Evolutionary conservation across 352 stramenopile species (phyloP), one percentile per base, ranked within the genome.

Genomic region (Phytophthora macrochlamydospora): DNA sequence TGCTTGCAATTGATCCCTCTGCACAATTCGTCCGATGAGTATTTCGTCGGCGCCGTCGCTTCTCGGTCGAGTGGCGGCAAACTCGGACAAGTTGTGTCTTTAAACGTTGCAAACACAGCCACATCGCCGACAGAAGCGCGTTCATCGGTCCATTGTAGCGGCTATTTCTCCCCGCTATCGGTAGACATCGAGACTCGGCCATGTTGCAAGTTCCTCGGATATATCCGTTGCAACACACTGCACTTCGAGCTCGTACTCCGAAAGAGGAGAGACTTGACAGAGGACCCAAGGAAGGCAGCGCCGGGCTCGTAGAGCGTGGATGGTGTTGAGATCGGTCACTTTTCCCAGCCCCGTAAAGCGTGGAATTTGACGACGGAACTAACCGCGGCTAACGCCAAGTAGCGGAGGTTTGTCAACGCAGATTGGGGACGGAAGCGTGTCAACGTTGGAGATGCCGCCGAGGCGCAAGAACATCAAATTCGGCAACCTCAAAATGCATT

Each of bases 171-270:
- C 4, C 66, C 59, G 35, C 18, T 0, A 67, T 60, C 11, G 63
- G 62, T 8, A 61, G 35, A 52, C 76, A 81, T 31, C 76, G 57
- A 2, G 62, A 62, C 38, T 66, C 44, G 0, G 48, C 71, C 37
- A 75, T 56, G 56, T 71, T 59, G 49, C 62, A 81, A 4, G 32
- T 55, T 4, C 62, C 58, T 4, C 56, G 59, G 7, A 77, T 59
- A 52, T 65, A 78, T 32, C 73, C 74, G 29, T 79, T 78, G 57
- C 70, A 82, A 49, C 74, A 82, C 38, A 78, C 43, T 2, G 52
- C 67, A 53, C 61, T 75, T 24, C 69, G 62, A 3, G 56, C 30
- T 9, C 46, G 38, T 7, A 82, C 32, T 31, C 46, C 42, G 32
- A 82, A 56, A 6, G 58, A 62, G 18, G 56, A 48, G 4, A 81